These are phyloP conservation scores for Sophora flavescens DNA, from an alignment of 306 rosid species.

Conservation along the genomic window DNA sequence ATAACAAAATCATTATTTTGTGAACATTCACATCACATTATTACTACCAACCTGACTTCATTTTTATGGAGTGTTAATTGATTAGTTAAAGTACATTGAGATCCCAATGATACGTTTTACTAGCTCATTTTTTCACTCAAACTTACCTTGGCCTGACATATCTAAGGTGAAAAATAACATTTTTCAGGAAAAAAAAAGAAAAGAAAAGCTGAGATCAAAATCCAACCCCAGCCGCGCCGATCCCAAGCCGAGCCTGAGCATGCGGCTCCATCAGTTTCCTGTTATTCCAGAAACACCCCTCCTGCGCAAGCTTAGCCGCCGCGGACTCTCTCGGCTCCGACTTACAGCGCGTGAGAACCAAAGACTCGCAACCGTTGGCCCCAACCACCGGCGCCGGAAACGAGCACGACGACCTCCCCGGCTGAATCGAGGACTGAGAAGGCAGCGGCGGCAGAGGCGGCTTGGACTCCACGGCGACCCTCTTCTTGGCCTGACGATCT, in stretches of 20 bases:
- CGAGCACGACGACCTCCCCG: constrained; percentile 81
- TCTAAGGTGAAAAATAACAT: neutral
- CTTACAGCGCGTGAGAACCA: constrained; percentile 83
- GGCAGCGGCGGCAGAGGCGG: constrained; percentile 10
- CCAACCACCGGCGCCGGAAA: constrained; percentile 65
- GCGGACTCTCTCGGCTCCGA: constrained; percentile 89
- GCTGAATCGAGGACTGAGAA: constrained; percentile 55
- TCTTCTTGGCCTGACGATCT: constrained; percentile 49
- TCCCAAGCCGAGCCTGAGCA: constrained; percentile 57
- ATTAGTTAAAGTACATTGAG: no score
- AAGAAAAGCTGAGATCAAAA: constrained; percentile 49
- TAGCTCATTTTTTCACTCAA: no score
- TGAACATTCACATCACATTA: neutral
- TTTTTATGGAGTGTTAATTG: no score
- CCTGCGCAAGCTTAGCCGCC: constrained; percentile 71
- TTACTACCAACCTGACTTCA: no score
- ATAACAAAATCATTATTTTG: neutral
- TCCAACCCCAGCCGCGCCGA: constrained; percentile 90
- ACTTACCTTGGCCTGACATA: no score
- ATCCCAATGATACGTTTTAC: no score
- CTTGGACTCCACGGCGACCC: constrained; percentile 41
- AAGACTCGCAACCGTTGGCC: constrained; percentile 77
- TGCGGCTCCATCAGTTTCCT: constrained; percentile 67
- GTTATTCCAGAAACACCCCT: constrained; percentile 84
- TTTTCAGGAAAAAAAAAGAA: neutral